These are phyloP conservation scores for Canariomyces notabilis DNA, from an alignment of 2,329 filamentous ascomycete genomes.

Conservation along the genomic window DNA sequence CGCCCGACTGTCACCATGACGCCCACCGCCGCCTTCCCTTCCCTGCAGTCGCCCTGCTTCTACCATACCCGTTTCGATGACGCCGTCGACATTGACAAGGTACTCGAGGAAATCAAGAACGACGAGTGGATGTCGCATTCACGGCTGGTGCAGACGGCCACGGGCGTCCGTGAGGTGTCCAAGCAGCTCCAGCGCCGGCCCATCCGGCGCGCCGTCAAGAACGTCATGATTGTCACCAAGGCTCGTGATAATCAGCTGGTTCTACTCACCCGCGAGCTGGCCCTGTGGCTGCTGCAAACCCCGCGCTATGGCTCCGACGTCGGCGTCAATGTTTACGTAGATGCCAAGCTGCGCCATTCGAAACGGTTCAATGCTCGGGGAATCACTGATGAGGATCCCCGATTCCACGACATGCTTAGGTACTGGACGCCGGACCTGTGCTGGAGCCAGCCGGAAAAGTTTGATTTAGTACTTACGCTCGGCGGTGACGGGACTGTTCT, in stretches of 20 bases:
- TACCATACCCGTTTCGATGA: slow-evolving; percentile 97
- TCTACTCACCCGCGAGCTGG: slow-evolving; percentile 77
- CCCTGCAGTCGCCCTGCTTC: slow-evolving; percentile 89
- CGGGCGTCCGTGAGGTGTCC: slow-evolving; percentile 88
- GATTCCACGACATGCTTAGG: slow-evolving; percentile 77
- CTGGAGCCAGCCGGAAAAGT: slow-evolving; percentile 88
- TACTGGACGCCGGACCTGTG: slow-evolving; percentile 98
- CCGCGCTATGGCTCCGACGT: slow-evolving; percentile 83
- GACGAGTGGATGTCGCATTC: slow-evolving; percentile 92
- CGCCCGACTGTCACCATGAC: slow-evolving; percentile 37
- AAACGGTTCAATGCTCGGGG: slow-evolving; percentile 78
- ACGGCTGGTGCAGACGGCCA: slow-evolving; percentile 89
- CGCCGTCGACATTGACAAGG: slow-evolving; percentile 88
- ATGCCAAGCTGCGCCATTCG: slow-evolving; percentile 83
- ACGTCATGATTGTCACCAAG: slow-evolving; percentile 98
- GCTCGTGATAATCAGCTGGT: slow-evolving; percentile 93
- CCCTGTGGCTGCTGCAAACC: slow-evolving; percentile 81
- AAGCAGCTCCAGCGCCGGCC: slow-evolving; percentile 90
- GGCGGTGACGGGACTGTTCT: slow-evolving; percentile 84
- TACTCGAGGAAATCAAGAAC: slow-evolving; percentile 87
- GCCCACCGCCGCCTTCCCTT: slow-evolving; percentile 52
- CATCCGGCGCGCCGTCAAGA: slow-evolving; percentile 85
- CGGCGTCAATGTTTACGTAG: slow-evolving; percentile 98
- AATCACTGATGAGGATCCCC: slow-evolving; percentile 67
- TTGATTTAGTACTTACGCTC: slow-evolving; percentile 86